Evolutionary conservation across 78 protist species (phyloP), one percentile per base, ranked within the genome.

Genomic region (Dictyostelium firmibasis): DNA sequence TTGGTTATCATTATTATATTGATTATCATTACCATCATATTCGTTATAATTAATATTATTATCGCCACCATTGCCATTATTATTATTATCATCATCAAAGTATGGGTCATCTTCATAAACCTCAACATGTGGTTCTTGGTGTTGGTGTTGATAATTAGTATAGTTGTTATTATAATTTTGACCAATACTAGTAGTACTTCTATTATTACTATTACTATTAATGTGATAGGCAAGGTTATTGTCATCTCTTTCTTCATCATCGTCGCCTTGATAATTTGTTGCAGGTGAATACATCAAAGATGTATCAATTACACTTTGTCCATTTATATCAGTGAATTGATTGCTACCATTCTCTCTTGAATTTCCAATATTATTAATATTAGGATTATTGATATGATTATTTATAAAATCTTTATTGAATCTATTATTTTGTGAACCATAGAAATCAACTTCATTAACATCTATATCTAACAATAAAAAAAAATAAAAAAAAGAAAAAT

Each of bases 341-440:
- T 14, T 29, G 27, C 41, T 78, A 44, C 41, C 41, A 78, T 72
- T 72, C 33, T 72, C 44, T 33, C 44, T 27, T 33, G 79, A 27
- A 33, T 72, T 72, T 31, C 44, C 44, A 72, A 13, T 72, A 33
- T 72, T 70, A 70, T 70, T 27, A 57, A 57, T 57, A 57, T 57
- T 57, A 5, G 67, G 67, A 20, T 57, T 57, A 57, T 57, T 57
- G 20, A 14, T 20, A 20, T 57, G n/a, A 57, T 57, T 57, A 6
- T 57, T 57, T 57, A 57, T 70, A 70, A 70, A 70, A 36, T 36
- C 47, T 29, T 33, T 75, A 29, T 75, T 36, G 35, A 75, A 75
- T 75, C 81, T 75, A 20, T 70, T 25, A 70, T 75, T 75, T 67
- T 67, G 75, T 67, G 75, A 25, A 18, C 84, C 85, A 81, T 81